These are phyloP conservation scores for Saccharomyces hybrid DNA, from an alignment of 1,139 yeast genomes.

Conservation along the genomic window DNA sequence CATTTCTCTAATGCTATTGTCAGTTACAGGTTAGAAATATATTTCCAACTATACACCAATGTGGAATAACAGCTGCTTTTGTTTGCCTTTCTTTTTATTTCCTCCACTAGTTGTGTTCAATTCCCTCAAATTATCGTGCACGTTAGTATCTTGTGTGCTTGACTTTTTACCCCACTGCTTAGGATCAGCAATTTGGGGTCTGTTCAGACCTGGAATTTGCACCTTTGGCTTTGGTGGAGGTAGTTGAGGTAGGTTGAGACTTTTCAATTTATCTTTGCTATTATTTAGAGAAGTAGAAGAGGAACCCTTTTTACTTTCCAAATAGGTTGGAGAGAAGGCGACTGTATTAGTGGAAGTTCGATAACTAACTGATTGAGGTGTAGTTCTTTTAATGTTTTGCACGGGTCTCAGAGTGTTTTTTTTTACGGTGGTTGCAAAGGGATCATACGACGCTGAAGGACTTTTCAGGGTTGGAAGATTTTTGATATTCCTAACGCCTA, in stretches of 20 bases:
- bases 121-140: conserved; percentile 7
- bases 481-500: conserved; percentile 7
- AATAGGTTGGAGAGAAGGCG: conserved; percentile 6
- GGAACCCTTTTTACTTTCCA: conserved; percentile 5
- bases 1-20: neutral
- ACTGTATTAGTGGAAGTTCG: conserved; percentile 6
- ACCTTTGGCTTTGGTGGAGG: conserved; percentile 38
- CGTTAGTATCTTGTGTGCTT: conserved; percentile 2
- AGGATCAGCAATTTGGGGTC: conserved; percentile 29
- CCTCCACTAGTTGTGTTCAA: conserved; percentile 9
- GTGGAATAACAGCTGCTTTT: conserved; percentile 42
- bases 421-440: conserved; percentile 9
- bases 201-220: conserved; percentile 36
- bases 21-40: neutral
- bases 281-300: conserved; percentile 9
- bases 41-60: conserved; percentile 32
- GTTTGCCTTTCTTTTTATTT: conserved; percentile 34
- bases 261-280: conserved; percentile 20
- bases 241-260: conserved; percentile 48
- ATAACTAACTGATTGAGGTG: conserved; percentile 1
- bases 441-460: conserved; percentile 18
- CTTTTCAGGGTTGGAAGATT: conserved; percentile 26
- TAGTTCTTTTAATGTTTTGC: conserved; percentile 2
- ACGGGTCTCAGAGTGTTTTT: conserved; percentile 1
- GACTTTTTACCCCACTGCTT: conserved; percentile 26